Percentiles rank a stretch among this genome's conserved stretches.
Conservation (phyloP, 371 early-diverging fungal genomes). For the Mucor indicus region DNA sequence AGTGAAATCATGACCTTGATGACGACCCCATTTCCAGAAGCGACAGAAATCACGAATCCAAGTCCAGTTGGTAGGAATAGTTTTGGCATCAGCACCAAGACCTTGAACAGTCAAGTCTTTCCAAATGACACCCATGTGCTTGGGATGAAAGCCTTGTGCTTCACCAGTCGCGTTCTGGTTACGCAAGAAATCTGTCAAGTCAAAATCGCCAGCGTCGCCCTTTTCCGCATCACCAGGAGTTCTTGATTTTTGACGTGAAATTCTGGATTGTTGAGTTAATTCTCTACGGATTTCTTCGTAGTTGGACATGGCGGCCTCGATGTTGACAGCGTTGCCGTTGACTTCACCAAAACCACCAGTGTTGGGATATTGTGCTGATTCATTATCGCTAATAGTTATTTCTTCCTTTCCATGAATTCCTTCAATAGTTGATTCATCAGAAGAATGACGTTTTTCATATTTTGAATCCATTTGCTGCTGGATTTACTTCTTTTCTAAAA, state of each 20-base stretch:
- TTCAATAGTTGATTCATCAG: conserved; percentile 24
- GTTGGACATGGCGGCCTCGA: conserved; percentile 38
- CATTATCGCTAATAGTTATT: conserved; percentile 7
- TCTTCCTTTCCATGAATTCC: conserved; percentile 24
- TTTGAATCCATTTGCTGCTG: no score
- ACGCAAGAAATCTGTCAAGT: conserved; percentile 26
- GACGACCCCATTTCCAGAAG: conserved; percentile 36
- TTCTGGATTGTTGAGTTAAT: conserved; percentile 40
- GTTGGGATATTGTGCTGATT: conserved; percentile 1
- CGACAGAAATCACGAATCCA: conserved; percentile 19
- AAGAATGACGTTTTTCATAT: conserved; percentile 12
- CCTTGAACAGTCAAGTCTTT: conserved; percentile 45
- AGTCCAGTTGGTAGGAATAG: conserved; percentile 23
- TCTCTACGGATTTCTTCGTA: conserved; percentile 49
- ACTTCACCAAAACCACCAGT: conserved; percentile 40
- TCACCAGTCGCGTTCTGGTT: conserved; percentile 17
- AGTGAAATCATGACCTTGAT: conserved; percentile 29
- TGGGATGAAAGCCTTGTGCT: conserved; percentile 41
- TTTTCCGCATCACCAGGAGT: conserved; percentile 22
- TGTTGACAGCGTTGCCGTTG: conserved; percentile 45
- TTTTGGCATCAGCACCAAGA: conserved; percentile 38
- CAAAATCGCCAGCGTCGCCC: conserved; percentile 24
- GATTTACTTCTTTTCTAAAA: no score
- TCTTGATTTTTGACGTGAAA: conserved; percentile 21
- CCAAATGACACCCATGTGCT: conserved; percentile 50